These are phyloP conservation scores for Microthlaspi erraticum DNA, from an alignment of 345 rosid genomes.

Conservation along the genomic window DNA sequence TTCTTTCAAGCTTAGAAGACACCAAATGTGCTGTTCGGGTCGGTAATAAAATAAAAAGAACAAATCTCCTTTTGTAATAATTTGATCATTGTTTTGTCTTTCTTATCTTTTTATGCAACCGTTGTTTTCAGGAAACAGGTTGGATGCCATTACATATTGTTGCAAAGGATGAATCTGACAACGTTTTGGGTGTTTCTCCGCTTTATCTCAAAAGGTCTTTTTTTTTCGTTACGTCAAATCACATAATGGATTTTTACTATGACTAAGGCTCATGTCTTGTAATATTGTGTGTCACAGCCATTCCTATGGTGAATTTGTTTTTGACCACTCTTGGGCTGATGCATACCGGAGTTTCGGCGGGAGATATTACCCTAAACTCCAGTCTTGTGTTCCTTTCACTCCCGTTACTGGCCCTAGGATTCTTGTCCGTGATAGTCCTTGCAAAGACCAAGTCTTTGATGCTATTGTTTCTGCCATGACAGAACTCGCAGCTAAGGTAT, in stretches of 20 bases:
- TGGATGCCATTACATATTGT: constrained; percentile 85
- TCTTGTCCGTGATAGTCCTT: constrained; percentile 59
- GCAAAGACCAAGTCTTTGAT: constrained; percentile 76
- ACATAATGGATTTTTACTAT: neutral
- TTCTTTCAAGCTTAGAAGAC: constrained; percentile 90
- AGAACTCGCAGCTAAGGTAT: constrained; percentile 72
- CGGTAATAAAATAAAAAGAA: neutral
- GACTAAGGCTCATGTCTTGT: constrained; percentile 34
- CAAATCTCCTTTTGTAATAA: neutral
- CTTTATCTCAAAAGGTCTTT: constrained; percentile 92
- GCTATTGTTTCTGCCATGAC: constrained; percentile 69
- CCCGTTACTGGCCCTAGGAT: constrained; percentile 96
- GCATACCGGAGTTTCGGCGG: constrained; percentile 86
- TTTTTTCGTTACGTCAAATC: neutral
- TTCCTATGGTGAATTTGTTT: constrained; percentile 95
- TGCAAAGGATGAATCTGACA: constrained; percentile 74
- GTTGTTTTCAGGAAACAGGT: constrained; percentile 83
- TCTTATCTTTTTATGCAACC: constrained; percentile 9
- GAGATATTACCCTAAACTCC: constrained; percentile 94
- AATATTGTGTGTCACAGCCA: constrained; percentile 61
- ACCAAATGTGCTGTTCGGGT: constrained; percentile 75
- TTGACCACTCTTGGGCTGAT: constrained; percentile 96
- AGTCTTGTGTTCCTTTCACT: constrained; percentile 96
- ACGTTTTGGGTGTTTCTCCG: constrained; percentile 83
- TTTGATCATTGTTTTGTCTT: neutral